Percentiles rank a stretch among this genome's conserved stretches.
These are phyloP conservation scores for Brassica rapa DNA, from an alignment of 345 rosid genomes.

Conservation along the genomic window DNA sequence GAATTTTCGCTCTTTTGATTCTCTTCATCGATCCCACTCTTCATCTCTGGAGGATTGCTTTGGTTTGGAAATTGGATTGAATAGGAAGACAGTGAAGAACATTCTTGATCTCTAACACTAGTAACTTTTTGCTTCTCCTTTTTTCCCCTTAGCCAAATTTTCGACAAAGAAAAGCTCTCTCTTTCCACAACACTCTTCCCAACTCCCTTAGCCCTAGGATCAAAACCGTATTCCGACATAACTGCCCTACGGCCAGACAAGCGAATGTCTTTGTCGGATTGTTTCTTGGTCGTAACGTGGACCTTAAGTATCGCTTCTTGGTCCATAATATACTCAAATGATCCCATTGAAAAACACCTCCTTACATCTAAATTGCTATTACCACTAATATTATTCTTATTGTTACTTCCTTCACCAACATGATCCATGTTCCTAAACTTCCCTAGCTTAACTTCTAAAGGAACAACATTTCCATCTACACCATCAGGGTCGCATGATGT, in stretches of 20 bases:
- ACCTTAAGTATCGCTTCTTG: constrained; percentile 58
- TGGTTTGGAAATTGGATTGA: constrained; percentile 38
- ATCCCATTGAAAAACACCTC: constrained; percentile 57
- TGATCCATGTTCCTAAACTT: constrained; percentile 57
- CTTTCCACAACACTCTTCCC: constrained; percentile 59
- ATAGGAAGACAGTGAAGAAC: constrained; percentile 33
- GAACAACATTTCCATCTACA: constrained; percentile 44
- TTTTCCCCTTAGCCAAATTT: constrained; percentile 79
- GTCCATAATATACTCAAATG: constrained; percentile 61
- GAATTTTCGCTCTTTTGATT: constrained; percentile 21
- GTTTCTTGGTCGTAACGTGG: constrained; percentile 39
- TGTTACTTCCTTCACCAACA: constrained; percentile 48
- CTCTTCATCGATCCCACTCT: constrained; percentile 42
- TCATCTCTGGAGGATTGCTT: neutral
- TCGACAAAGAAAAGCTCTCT: constrained; percentile 86
- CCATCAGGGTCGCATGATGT: constrained; percentile 39
- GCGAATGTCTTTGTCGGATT: constrained; percentile 9
- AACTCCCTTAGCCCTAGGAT: constrained; percentile 29
- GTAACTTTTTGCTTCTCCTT: constrained; percentile 44
- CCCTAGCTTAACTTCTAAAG: constrained; percentile 70
- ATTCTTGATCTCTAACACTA: constrained; percentile 12
- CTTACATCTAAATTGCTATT: constrained; percentile 57
- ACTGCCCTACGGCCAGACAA: constrained; percentile 5
- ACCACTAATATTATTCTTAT: constrained; percentile 45
- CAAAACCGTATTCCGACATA: constrained; percentile 22